Evolutionary conservation across 2,329 filamentous ascomycete genomes (phyloP), one percentile per base, ranked within the genome.

Genomic region (Byssothecium circinans): DNA sequence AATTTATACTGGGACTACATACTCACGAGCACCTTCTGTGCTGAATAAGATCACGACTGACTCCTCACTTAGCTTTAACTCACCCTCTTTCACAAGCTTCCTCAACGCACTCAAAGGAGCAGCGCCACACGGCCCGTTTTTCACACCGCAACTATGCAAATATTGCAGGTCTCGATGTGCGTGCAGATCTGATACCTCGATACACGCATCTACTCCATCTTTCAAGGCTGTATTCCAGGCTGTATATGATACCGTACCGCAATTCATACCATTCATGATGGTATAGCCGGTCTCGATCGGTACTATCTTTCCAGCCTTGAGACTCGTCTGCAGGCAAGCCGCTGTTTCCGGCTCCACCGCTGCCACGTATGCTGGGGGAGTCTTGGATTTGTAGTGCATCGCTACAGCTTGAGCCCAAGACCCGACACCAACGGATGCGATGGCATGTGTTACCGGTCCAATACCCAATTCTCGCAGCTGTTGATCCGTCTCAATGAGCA

Each of bases 201-300:
- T 68, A 43, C 79, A 80, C 1, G 78, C 81, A 68, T 88, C 82
- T 0, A 89, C 76, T 0, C 83, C 80, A 0, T 72, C 62, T 7
- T 73, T 68, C 3, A 91, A 64, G n/a, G n/a, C n/a, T 0, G 82
- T 62, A 0, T 81, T 75, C 84, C 86, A 91, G 0, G 86, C 84
- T 0, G 79, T 82, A 0, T 74, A 74, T 0, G 86, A 88, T 0
- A 87, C 76, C 0, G 84, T 88, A 0, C 86, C 86, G 51, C 87
- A 91, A 54, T 88, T 83, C 73, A 91, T 81, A 0, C 87, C 87
- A 32, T 79, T 78, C 86, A 91, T 90, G 57, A 88, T 88, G 0
- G 85, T 89, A 2, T 80, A 71, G 0, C 72, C 74, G 12, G 85
- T 88, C 7, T 65, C 48, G 1, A 87, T 75, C 0, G 78, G 66